Base-by-base conservation (phyloP, 305 asterid species). In the Striga hermonthica region DNA sequence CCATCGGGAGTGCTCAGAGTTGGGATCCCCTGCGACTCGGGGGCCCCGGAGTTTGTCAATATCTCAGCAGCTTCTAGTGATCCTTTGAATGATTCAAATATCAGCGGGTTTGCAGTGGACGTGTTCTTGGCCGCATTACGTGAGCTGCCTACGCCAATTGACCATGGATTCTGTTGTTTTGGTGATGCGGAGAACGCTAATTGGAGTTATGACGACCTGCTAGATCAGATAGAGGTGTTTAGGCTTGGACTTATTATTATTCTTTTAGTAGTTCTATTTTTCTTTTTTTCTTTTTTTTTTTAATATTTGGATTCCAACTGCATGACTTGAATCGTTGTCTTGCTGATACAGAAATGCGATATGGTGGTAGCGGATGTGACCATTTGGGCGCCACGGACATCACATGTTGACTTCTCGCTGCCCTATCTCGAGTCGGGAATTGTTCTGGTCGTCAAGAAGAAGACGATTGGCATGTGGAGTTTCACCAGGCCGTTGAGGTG, bases 361-460 rank as follows among this genome's bases (percentile, higher is more conserved):
- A 79, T 85, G 68, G 81, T 82, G 28, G 91, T 83, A 34, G 86
- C 81, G 12, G 88, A 85, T 71, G 70, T 78, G 0, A 83, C 88
- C 39, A 77, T 75, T 45, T 74, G 81, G 89, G 81, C 87, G 35
- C 79, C 80, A 15, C 72, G 95, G 35, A 65, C 90, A 58, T 13
- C 0, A 0, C 13, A 9, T 41, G 86, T 86, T 9, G 90, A 86
- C 36, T 86, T 86, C 59, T 73, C 90, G 4, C 76, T 73, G 15
- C 90, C 90, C 43, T 86, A 84, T 65, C 70, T 82, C 6, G 95
- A 84, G 55, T 60, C 90, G 3, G 95, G 88, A 67, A 80, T 74
- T 4, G 60, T 77, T 49, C 64, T 79, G 64, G 88, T 86, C 48
- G 85, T 84, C 0, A 84, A 73, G 60, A 75, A 79, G 70, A 81